These are phyloP conservation scores for Pseudogymnoascus sp. DNA, from an alignment of 2,329 filamentous ascomycete species.

Conservation along the genomic window DNA sequence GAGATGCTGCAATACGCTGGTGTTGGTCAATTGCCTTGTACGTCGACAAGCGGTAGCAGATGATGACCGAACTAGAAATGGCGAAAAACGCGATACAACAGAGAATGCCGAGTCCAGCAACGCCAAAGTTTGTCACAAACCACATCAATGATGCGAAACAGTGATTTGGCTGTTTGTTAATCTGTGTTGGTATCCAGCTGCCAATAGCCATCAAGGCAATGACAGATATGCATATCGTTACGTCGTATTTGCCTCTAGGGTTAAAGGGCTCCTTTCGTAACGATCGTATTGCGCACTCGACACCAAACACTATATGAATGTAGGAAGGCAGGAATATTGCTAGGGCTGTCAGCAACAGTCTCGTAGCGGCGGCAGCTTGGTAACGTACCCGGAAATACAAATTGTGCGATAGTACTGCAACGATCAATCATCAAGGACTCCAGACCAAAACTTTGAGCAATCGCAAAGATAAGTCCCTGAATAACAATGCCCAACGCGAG, in stretches of 20 bases:
- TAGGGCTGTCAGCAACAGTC: constrained; percentile 29
- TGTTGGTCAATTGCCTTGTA: constrained; percentile 45
- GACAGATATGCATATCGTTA: constrained; percentile 45
- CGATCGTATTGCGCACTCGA: constrained; percentile 51
- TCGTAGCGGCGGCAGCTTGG: background rate
- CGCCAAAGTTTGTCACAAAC: constrained; percentile 54
- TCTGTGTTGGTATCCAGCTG: constrained; percentile 50
- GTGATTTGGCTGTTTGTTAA: constrained; percentile 45
- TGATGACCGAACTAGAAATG: constrained; percentile 40
- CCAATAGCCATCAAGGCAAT: constrained; percentile 43
- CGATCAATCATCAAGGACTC: constrained; percentile 40
- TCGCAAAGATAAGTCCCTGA: constrained; percentile 49
- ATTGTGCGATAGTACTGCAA: constrained; percentile 45
- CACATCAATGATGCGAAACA: constrained; percentile 62
- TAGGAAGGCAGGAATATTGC: constrained; percentile 60
- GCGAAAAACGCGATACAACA: constrained; percentile 42
- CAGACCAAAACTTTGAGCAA: constrained; percentile 47
- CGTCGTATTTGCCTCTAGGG: constrained; percentile 49
- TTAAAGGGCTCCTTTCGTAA: constrained; percentile 48
- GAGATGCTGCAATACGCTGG: constrained; percentile 55
- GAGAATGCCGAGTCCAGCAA: constrained; percentile 46
- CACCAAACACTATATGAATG: constrained; percentile 55
- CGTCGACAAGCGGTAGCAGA: constrained; percentile 49
- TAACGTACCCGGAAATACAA: constrained; percentile 49
- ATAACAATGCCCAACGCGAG: constrained; percentile 48